Conservation (phyloP, 306 rosid species). For the Potentilla sterilis region DNA sequence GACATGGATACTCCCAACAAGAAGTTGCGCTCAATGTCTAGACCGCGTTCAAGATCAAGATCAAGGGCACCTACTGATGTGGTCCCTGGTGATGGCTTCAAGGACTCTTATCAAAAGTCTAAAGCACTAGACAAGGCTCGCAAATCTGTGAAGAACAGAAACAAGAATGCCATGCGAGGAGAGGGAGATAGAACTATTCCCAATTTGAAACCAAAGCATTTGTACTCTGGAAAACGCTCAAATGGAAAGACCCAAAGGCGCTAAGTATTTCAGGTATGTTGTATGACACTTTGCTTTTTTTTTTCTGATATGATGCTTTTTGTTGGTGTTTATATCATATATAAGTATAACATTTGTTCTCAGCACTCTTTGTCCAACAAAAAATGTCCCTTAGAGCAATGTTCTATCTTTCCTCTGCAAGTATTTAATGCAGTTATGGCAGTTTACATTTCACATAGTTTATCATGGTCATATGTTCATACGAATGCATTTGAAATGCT, state of each 20-base stretch:
- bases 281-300: background rate
- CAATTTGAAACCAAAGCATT: slow-evolving; percentile 10
- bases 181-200: slow-evolving; percentile 1
- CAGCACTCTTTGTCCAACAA: background rate
- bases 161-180: background rate
- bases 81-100: slow-evolving; percentile 6
- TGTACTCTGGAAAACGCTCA: slow-evolving; percentile 9
- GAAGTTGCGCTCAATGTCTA: background rate
- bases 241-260: slow-evolving; percentile 6
- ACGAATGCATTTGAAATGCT: background rate
- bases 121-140: slow-evolving; percentile 9
- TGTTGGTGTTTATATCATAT: no score
- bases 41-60: background rate
- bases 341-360: background rate
- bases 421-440: background rate
- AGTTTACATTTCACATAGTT: background rate
- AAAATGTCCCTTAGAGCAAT: background rate
- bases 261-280: background rate
- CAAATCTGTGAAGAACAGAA: background rate
- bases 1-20: slow-evolving; percentile 1
- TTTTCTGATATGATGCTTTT: background rate
- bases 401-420: background rate
- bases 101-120: slow-evolving; percentile 1
- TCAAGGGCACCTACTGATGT: slow-evolving; percentile 8
- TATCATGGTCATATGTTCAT: background rate